phyloP scores from a whole-genome alignment of 2,329 filamentous ascomycete genomes.

The Tolypocladium sp. region DNA sequence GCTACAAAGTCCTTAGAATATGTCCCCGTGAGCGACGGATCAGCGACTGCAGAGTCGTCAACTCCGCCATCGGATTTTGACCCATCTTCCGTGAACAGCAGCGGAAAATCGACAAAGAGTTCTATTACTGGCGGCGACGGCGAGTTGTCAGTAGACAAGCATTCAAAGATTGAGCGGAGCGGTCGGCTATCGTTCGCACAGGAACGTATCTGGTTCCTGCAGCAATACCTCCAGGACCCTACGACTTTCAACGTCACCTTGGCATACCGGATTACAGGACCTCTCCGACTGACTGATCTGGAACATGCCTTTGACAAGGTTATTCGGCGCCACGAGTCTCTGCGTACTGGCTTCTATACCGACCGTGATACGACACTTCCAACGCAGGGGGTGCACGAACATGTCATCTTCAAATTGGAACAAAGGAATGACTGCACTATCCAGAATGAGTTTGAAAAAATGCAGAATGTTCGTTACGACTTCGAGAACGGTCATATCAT shows the following conservation, averaged over 20 bases:
- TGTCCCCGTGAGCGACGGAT: background rate
- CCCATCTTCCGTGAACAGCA: background rate
- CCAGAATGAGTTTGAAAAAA: constrained; percentile 18
- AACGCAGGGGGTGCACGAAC: constrained; percentile 14
- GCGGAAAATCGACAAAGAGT: background rate
- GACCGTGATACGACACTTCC: constrained; percentile 8
- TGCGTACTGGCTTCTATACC: constrained; percentile 21
- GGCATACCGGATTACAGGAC: constrained; percentile 20
- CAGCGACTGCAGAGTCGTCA: background rate
- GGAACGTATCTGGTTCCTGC: constrained; percentile 30
- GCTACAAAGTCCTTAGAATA: background rate
- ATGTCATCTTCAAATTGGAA: constrained; percentile 16
- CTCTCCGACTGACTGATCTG: constrained; percentile 18
- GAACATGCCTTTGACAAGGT: constrained; percentile 21
- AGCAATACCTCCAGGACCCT: constrained; percentile 21
- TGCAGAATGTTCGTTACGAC: constrained; percentile 21
- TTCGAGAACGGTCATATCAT: constrained; percentile 11
- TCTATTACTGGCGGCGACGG: background rate
- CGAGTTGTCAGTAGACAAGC: background rate
- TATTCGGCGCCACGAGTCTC: constrained; percentile 18
- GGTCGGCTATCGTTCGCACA: constrained; percentile 29
- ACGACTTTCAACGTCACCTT: constrained; percentile 30
- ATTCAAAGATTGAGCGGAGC: background rate
- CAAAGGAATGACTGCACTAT: constrained; percentile 7
- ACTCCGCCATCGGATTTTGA: background rate